Conservation (phyloP, 345 rosid species). For the Populus tremula region DNA sequence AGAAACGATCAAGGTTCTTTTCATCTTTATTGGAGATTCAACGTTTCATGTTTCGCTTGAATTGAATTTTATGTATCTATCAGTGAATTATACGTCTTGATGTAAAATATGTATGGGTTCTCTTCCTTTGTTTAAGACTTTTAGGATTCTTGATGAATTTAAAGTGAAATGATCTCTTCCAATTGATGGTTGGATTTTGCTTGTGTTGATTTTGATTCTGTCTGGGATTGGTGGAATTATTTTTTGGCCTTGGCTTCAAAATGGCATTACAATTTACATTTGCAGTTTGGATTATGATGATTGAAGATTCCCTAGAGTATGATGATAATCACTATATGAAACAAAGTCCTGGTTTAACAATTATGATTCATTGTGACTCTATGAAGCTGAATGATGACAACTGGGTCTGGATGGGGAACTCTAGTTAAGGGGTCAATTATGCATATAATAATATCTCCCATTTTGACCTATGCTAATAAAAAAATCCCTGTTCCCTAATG, state of each 20-base stretch:
- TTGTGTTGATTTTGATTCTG: not conserved
- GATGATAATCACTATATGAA: not conserved
- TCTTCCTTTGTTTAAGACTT: not conserved
- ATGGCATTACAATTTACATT: not conserved
- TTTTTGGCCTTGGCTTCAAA: not conserved
- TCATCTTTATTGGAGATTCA: not conserved
- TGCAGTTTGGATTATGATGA: not conserved
- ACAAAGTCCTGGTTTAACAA: not conserved
- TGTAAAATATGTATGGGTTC: not conserved
- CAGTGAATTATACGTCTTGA: not conserved
- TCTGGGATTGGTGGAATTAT: not conserved
- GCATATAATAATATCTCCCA: not conserved
- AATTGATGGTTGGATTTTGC: not conserved
- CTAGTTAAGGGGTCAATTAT: not conserved
- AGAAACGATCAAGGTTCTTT: constrained; percentile 25
- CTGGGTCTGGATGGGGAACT: not conserved
- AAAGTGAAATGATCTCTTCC: not conserved
- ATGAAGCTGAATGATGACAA: not conserved
- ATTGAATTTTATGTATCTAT: not conserved
- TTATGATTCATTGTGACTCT: not conserved
- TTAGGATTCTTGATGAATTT: not conserved
- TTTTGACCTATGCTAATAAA: not conserved
- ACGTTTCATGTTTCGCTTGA: too few species aligned
- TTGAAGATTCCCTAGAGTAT: not conserved
- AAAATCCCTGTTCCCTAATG: not conserved